A percentile compares a stretch with the other conserved stretches of the same genome.
phyloP scores from a whole-genome alignment of 2,329 filamentous ascomycete genomes.

The Beauveria varroae region DNA sequence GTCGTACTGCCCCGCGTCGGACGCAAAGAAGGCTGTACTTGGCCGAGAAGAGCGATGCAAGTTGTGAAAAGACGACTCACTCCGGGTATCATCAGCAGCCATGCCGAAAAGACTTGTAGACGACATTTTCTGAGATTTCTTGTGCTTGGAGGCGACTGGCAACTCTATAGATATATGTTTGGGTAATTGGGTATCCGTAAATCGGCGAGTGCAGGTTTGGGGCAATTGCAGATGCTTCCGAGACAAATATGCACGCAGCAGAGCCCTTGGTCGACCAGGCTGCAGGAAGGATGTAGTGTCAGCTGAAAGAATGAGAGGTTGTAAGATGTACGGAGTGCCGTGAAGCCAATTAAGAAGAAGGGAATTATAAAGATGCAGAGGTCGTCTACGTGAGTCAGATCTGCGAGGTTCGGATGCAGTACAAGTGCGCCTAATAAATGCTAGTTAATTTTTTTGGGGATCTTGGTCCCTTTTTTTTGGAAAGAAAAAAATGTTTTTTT shows the following conservation, averaged over 20 bases:
- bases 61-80: conserved; percentile 21
- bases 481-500: neutral
- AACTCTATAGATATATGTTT: neutral
- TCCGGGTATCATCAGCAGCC: conserved; percentile 38
- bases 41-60: neutral
- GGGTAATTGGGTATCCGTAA: conserved; percentile 3
- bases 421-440: neutral
- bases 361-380: neutral
- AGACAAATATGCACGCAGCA: neutral
- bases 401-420: conserved; percentile 4
- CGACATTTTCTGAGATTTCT: conserved; percentile 23
- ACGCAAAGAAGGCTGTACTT: neutral
- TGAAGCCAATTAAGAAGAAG: neutral
- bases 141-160: neutral
- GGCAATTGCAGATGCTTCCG: neutral
- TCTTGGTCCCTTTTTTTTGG: neutral
- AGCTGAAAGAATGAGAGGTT: neutral
- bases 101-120: conserved; percentile 33
- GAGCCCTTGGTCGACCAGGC: neutral
- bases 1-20: neutral
- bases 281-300: neutral
- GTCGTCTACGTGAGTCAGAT: conserved; percentile 9
- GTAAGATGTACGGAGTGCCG: neutral
- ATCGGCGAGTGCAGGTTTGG: conserved; percentile 5
- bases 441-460: too few species aligned